Evolutionary conservation across 257 asterid genomes (phyloP), one percentile per base, ranked within the genome.

Genomic region (Solanum boliviense): DNA sequence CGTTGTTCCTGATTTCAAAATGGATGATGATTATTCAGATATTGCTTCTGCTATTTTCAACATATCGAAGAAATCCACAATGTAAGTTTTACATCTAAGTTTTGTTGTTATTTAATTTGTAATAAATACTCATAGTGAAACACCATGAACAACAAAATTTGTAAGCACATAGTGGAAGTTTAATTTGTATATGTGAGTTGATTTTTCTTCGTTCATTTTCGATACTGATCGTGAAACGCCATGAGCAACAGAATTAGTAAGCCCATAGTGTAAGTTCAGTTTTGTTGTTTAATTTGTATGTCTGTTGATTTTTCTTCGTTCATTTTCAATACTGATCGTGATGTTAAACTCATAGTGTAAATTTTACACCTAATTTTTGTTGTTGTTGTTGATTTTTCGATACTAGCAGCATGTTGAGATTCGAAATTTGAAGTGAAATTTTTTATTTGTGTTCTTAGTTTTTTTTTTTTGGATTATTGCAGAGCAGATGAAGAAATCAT

Each of bases 401-500:
- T 71, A 71, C 13, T 9, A 70, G 34, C 38, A 70, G 11, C 13
- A 85, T 39, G 87, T 13, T 70, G 75, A 29, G 25, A 15, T 38
- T 8, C 15, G 4, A n/a, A 31, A 84, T 58, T 34, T 39, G 7
- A 35, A 12, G 35, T 27, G 27, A 74, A 25, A n/a, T 8, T 65
- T 65, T 27, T 9, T 0, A 8, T 3, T 71, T 71, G 7, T 29
- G 4, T 35, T 2, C 32, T 21, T 18, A 12, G 16, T 13, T 52
- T 5, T 21, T 20, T 38, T 41, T 31, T 38, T 74, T 9, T 27
- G 20, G 21, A 32, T 29, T 31, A 2, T 86, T 18, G 0, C 84
- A 75, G 90, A 84, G 48, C 65, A 32, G 88, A 85, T 18, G 90
- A 89, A 27, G 90, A 85, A 21, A 34, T 87, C 23, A 89, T 89